These are phyloP conservation scores for Dactylonectria macrodidyma DNA, from an alignment of 2,329 filamentous ascomycete species.

Conservation along the genomic window DNA sequence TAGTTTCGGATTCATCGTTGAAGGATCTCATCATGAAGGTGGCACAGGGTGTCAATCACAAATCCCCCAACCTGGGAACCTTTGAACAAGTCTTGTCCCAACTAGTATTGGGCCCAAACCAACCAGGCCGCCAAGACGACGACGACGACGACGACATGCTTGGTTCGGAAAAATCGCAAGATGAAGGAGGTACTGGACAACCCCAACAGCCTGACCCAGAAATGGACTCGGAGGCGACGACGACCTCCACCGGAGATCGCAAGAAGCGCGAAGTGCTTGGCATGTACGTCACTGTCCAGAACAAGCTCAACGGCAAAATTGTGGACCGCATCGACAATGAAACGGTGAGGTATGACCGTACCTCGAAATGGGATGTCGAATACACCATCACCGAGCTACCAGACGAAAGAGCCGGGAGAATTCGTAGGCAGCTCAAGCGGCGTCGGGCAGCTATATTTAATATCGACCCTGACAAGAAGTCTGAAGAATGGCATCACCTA, in stretches of 20 bases:
- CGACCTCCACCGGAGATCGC: not conserved
- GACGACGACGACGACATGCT: conserved; percentile 2
- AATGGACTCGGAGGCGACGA: not conserved
- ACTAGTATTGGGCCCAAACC: conserved; percentile 53
- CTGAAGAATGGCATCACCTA: conserved; percentile 62
- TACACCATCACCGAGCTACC: conserved; percentile 80
- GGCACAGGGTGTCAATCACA: conserved; percentile 62
- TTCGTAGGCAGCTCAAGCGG: conserved; percentile 71
- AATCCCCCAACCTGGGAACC: conserved; percentile 58
- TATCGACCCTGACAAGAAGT: conserved; percentile 58
- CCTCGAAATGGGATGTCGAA: conserved; percentile 76
- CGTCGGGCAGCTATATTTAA: conserved; percentile 67
- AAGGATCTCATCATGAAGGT: conserved; percentile 68
- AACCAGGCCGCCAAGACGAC: conserved; percentile 11
- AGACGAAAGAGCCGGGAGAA: conserved; percentile 56
- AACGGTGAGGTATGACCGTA: not conserved
- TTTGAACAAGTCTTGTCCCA: conserved; percentile 68
- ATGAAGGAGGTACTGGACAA: not conserved
- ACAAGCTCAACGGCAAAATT: conserved; percentile 77
- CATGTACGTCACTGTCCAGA: conserved; percentile 80
- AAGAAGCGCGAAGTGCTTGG: conserved; percentile 61
- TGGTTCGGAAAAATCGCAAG: not conserved
- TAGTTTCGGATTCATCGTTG: conserved; percentile 48
- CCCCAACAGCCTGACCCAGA: not conserved
- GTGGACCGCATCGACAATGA: conserved; percentile 70